Percentiles rank a stretch among this genome's conserved stretches.
Conservation (phyloP, 2,329 filamentous ascomycete species). For the Penicillium italicum region DNA sequence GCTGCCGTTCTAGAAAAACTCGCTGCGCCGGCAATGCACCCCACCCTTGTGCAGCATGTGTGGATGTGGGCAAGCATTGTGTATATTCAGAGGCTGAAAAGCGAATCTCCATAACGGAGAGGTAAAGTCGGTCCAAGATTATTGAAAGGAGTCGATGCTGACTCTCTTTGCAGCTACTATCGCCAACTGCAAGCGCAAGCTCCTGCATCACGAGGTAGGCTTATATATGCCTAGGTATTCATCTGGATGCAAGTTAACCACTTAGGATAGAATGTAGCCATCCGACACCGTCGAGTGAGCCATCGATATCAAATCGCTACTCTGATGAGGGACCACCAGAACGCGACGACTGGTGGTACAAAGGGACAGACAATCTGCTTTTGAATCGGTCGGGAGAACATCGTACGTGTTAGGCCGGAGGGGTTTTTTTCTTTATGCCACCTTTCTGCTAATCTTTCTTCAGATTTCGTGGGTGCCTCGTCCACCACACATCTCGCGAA, state of each 20-base stretch:
- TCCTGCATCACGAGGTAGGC: slow-evolving; percentile 18
- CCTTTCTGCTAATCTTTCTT: neutral
- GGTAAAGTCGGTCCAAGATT: slow-evolving; percentile 18
- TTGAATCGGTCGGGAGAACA: slow-evolving; percentile 37
- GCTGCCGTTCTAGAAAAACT: slow-evolving; percentile 37
- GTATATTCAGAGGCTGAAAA: slow-evolving; percentile 39
- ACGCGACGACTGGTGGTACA: slow-evolving; percentile 41
- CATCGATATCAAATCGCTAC: slow-evolving; percentile 16
- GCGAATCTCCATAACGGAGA: slow-evolving; percentile 36
- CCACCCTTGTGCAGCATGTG: slow-evolving; percentile 34
- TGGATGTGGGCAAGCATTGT: slow-evolving; percentile 31
- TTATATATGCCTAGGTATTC: neutral
- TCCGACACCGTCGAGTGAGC: slow-evolving; percentile 9
- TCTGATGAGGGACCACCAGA: slow-evolving; percentile 25
- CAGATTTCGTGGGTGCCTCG: slow-evolving; percentile 35
- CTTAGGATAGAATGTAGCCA: neutral
- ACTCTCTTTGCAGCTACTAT: slow-evolving; percentile 25
- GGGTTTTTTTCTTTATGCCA: too few relatives aligned
- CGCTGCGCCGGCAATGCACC: slow-evolving; percentile 37
- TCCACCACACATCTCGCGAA: slow-evolving; percentile 37
- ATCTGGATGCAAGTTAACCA: neutral
- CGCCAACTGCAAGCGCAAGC: slow-evolving; percentile 36
- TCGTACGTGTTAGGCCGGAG: slow-evolving; percentile 20
- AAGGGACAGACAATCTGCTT: slow-evolving; percentile 36
- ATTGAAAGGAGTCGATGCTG: neutral